phyloP scores from a whole-genome alignment of 2,329 filamentous ascomycete genomes.

The Fusarium sarcochroum region DNA sequence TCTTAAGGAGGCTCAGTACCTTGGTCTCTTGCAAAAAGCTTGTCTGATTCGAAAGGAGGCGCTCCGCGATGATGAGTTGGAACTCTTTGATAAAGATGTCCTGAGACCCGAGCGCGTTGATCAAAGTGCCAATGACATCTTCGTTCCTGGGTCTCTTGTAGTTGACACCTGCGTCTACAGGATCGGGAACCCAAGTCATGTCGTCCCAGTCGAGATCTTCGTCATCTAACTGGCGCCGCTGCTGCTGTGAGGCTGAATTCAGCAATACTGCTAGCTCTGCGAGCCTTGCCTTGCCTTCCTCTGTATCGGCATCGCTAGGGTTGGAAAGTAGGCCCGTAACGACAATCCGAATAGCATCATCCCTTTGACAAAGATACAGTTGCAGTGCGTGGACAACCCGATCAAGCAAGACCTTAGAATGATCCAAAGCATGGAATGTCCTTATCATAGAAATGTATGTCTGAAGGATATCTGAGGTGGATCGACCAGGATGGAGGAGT shows the following conservation, averaged over 20 bases:
- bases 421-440: conserved; percentile 81
- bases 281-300: conserved; percentile 65
- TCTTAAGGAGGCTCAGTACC: conserved; percentile 88
- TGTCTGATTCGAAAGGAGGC: conserved; percentile 76
- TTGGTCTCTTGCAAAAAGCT: conserved; percentile 84
- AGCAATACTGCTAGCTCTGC: conserved; percentile 78
- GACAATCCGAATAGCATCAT: conserved; percentile 83
- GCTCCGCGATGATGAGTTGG: conserved; percentile 88
- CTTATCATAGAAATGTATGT: conserved; percentile 86
- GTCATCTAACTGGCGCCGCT: conserved; percentile 67
- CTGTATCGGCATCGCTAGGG: conserved; percentile 65
- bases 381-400: conserved; percentile 81
- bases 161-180: conserved; percentile 91
- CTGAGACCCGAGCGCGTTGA: conserved; percentile 88
- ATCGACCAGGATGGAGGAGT: conserved; percentile 81
- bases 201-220: conserved; percentile 91
- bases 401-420: conserved; percentile 82
- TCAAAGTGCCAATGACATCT: conserved; percentile 92
- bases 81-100: conserved; percentile 96
- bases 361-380: conserved; percentile 80
- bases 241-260: conserved; percentile 70
- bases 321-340: conserved; percentile 80
- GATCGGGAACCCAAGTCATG: conserved; percentile 93
- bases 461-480: conserved; percentile 81
- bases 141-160: conserved; percentile 91